Conservation (phyloP, 75 land plant species). For the Cunninghamia lanceolata region DNA sequence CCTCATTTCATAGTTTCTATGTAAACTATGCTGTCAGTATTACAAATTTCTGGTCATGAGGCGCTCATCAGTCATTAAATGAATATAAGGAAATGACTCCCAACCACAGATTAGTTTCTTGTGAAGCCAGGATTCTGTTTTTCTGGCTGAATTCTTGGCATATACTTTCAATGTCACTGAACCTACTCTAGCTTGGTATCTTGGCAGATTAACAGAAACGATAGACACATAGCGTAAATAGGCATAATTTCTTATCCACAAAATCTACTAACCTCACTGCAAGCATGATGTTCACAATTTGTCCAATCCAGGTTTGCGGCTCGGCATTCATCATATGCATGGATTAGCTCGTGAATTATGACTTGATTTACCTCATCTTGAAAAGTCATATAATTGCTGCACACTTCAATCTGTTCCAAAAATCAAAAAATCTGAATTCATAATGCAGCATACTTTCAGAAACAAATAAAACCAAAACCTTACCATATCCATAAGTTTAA, state of each 20-base stretch:
- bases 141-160: not conserved
- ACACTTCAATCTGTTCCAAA: conserved; percentile 58
- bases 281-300: conserved; percentile 98
- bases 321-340: conserved; percentile 98
- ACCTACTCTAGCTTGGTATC: not conserved
- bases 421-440: not conserved
- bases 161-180: not conserved
- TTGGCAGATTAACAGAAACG: not conserved
- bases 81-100: not conserved
- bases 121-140: not conserved
- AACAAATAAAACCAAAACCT: not conserved
- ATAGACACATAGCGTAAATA: not conserved
- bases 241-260: not conserved
- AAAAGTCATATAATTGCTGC: conserved; percentile 74
- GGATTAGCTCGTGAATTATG: conserved; percentile 92
- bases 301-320: conserved; percentile 89
- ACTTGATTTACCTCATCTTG: conserved; percentile 95
- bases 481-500: not conserved
- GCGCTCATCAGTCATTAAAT: not conserved
- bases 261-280: conserved; percentile 77
- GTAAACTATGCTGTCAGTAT: not conserved
- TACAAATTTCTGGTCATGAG: not conserved
- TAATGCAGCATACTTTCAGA: not conserved
- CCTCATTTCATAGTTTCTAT: not conserved
- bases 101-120: not conserved